These are phyloP conservation scores for Coemansia furcata DNA, from an alignment of 192 early-diverging fungal genomes.

Conservation along the genomic window DNA sequence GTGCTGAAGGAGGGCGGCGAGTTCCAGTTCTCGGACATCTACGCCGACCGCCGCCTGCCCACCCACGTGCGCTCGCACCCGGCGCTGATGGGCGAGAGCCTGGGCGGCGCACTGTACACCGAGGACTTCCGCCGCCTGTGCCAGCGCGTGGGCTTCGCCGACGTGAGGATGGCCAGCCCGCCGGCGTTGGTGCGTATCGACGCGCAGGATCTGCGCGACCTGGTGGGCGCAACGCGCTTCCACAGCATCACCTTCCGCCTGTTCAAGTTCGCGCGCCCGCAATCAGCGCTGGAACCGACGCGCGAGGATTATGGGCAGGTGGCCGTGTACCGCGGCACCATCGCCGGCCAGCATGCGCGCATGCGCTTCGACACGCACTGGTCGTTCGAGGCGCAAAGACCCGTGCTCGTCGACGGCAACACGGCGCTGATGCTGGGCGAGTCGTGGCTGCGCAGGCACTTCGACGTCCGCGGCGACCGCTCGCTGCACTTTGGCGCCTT, in stretches of 20 bases:
- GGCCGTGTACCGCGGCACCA: constrained; percentile 46
- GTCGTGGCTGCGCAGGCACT: constrained; percentile 48
- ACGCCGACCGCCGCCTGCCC: constrained; percentile 46
- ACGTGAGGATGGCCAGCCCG: constrained; percentile 29
- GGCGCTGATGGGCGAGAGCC: constrained; percentile 48
- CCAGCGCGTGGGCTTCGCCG: constrained; percentile 29
- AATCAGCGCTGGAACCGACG: constrained; percentile 42
- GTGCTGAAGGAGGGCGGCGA: constrained; percentile 41
- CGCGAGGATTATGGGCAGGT: constrained; percentile 47
- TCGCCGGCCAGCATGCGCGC: constrained; percentile 34
- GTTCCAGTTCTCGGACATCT: constrained; percentile 50
- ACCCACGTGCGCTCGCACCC: constrained; percentile 31
- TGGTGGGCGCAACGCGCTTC: constrained; percentile 38
- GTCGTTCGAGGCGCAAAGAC: constrained; percentile 38
- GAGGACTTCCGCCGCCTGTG: constrained; percentile 43
- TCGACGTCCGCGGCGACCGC: constrained; percentile 45
- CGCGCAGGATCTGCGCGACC: constrained; percentile 28
- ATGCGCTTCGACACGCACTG: constrained; percentile 32
- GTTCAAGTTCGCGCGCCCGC: constrained; percentile 42
- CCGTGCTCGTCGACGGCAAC: constrained; percentile 40
- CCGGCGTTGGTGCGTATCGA: constrained; percentile 28
- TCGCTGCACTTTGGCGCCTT: constrained; percentile 49
- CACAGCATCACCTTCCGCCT: constrained; percentile 43
- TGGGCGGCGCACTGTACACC: constrained; percentile 44
- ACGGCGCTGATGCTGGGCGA: constrained; percentile 45